These are phyloP conservation scores for Solanum pennellii DNA, from an alignment of 257 asterid species.

Conservation along the genomic window DNA sequence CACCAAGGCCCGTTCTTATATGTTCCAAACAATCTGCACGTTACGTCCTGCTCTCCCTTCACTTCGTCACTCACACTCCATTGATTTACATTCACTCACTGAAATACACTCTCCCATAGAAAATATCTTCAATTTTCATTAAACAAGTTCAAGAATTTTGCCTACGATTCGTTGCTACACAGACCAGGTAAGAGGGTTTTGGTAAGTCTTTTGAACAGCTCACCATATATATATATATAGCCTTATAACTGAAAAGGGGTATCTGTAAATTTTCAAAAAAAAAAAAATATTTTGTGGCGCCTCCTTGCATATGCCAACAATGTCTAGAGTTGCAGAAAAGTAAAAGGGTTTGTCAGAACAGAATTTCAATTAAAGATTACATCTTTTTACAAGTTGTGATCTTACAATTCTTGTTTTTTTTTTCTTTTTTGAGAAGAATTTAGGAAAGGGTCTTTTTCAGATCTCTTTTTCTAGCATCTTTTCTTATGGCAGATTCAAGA, in stretches of 20 bases:
- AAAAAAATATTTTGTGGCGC: conserved; percentile 4
- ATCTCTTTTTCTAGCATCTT: conserved; percentile 4
- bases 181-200: neutral
- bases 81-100: neutral
- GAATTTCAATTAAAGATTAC: neutral
- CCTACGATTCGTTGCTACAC: neutral
- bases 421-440: neutral
- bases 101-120: neutral
- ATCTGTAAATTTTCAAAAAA: neutral
- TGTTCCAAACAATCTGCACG: neutral
- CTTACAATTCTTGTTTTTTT: neutral
- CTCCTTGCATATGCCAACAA: conserved; percentile 1
- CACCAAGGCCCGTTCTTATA: neutral
- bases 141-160: neutral
- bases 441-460: conserved; percentile 1
- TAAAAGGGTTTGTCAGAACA: neutral
- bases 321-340: neutral
- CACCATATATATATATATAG: too few species aligned
- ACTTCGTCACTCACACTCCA: neutral
- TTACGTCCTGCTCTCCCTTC: neutral
- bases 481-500: conserved; percentile 30
- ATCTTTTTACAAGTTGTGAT: neutral
- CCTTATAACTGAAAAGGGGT: neutral
- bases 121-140: neutral
- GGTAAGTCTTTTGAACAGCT: neutral